Conservation (phyloP, 441 rosid genomes). For the Populus hybrid region DNA sequence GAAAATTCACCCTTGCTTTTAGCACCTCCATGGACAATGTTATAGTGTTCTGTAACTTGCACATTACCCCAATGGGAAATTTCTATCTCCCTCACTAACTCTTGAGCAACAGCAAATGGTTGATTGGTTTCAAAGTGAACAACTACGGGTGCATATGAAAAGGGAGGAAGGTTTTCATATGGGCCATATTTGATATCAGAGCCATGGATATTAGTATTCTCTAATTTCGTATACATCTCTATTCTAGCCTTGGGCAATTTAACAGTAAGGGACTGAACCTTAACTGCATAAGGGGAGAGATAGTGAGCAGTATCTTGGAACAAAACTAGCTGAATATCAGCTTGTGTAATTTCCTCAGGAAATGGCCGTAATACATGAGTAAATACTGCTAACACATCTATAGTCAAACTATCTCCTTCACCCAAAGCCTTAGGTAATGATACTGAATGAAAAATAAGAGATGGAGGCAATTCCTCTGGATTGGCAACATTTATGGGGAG, state of each 20-base stretch:
- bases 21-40: slow-evolving; percentile 72
- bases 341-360: slow-evolving; percentile 89
- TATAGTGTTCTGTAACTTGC: slow-evolving; percentile 84
- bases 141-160: slow-evolving; percentile 59
- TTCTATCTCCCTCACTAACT: slow-evolving; percentile 83
- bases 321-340: slow-evolving; percentile 80
- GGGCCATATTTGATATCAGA: slow-evolving; percentile 94
- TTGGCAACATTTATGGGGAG: slow-evolving; percentile 45
- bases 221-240: slow-evolving; percentile 74
- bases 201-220: slow-evolving; percentile 58
- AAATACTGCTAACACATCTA: slow-evolving; percentile 65
- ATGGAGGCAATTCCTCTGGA: slow-evolving; percentile 58
- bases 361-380: slow-evolving; percentile 65
- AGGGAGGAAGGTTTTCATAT: slow-evolving; percentile 66
- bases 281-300: slow-evolving; percentile 75
- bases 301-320: slow-evolving; percentile 71
- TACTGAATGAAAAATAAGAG: slow-evolving; percentile 55
- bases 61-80: slow-evolving; percentile 97
- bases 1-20: slow-evolving; percentile 91
- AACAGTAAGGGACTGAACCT: slow-evolving; percentile 64
- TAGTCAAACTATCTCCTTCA: slow-evolving; percentile 55
- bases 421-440: slow-evolving; percentile 52
- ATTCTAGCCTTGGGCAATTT: slow-evolving; percentile 70
- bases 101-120: slow-evolving; percentile 76
- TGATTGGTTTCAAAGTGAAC: slow-evolving; percentile 86